Evolutionary conservation across 164 flowering plant species (phyloP), one percentile per base, ranked within the genome.

Genomic region (Sextonia rubra): DNA sequence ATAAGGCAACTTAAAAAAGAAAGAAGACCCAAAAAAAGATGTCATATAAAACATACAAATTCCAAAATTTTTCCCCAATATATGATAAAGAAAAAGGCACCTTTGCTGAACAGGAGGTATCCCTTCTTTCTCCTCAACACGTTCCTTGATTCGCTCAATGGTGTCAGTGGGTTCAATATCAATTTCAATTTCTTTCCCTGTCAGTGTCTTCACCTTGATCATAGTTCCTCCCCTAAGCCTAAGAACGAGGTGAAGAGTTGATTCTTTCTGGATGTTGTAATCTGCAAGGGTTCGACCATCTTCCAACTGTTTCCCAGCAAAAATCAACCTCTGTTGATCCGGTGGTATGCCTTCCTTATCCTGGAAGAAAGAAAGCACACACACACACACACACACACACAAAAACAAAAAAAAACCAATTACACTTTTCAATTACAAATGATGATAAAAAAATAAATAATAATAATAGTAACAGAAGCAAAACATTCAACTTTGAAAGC

Each of bases 71-170:
- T 49, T 18, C 8, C 60, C 32, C n/a, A 12, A 8, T 27, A 25
- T n/a, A 44, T 44, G 55, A 68, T 44, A 58, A 61, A 71, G 37
- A 66, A 24, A 24, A 64, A 7, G 17, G 48, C 66, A 73, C 84
- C 84, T 79, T 71, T 79, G 84, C 69, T 82, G 84, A 25, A 82
- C 84, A 1, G 84, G 84, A 62, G 84, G 84, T 12, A 82, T 82
- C 66, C 84, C 84, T 79, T 82, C 84, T 49, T 82, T 79, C 79
- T 82, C 84, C 75, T 82, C 84, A 14, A 82, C 84, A 17, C 84
- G 71, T 68, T 81, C 81, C 81, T 81, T 81, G 29, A 81, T 81
- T 49, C 83, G 69, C 17, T 81, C 83, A 73, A 81, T 81, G 67
- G 81, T 75, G 69, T 81, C 83, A 32, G 73, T 81, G 32, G 81